phyloP scores from a whole-genome alignment of 805 yeast genomes.

The Lipomyces lipofer region DNA sequence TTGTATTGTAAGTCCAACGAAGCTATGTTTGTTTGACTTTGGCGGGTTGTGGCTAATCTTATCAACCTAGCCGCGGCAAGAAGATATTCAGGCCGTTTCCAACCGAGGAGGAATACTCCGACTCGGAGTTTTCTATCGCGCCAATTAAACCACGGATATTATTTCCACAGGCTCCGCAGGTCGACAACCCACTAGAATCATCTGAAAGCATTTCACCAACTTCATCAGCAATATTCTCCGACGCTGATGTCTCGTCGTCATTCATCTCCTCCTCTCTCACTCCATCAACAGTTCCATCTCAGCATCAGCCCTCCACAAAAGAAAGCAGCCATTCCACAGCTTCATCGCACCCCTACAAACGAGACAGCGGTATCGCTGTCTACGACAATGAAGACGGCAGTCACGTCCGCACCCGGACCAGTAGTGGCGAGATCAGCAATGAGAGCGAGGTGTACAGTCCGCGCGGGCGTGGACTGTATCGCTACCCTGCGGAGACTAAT shows the following conservation, averaged over 20 bases:
- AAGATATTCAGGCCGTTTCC: conserved; percentile 25
- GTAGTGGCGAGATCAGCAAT: background rate
- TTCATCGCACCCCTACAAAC: background rate
- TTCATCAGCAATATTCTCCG: background rate
- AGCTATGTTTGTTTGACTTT: background rate
- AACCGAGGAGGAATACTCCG: conserved; percentile 6
- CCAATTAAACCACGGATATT: conserved; percentile 23
- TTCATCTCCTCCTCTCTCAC: background rate
- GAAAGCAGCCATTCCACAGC: background rate
- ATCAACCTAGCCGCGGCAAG: conserved; percentile 20
- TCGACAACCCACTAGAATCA: background rate
- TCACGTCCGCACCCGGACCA: background rate
- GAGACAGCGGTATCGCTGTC: background rate
- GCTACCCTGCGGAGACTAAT: background rate
- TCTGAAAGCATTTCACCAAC: background rate
- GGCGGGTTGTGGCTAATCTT: background rate
- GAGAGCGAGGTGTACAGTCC: background rate
- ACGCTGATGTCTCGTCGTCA: background rate
- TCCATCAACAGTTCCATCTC: background rate
- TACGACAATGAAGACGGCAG: background rate
- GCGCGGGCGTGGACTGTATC: too few species aligned
- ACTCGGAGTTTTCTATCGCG: conserved; percentile 23
- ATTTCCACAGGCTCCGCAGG: conserved; percentile 5
- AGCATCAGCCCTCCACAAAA: too few species aligned
- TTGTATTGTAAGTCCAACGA: conserved; percentile 20